A percentile compares a stretch with the other conserved stretches of the same genome.
These are phyloP conservation scores for Letharia columbiana DNA, from an alignment of 495 filamentous ascomycete genomes.

Conservation along the genomic window DNA sequence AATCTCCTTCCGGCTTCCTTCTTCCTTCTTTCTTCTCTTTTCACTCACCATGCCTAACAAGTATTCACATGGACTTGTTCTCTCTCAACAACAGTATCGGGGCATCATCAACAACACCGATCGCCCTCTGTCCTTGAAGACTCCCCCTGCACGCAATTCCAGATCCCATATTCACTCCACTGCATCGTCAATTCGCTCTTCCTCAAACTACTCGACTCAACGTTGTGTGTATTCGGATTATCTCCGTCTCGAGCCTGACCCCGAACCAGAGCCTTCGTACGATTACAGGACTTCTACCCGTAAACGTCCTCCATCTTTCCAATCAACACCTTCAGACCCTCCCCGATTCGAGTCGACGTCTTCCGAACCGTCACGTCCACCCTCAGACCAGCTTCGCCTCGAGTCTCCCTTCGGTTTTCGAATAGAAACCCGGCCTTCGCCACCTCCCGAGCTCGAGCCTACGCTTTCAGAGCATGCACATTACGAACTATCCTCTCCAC, in stretches of 20 bases:
- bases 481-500: not conserved
- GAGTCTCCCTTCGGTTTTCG: not conserved
- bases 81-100: constrained; percentile 22
- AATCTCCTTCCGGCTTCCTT: not conserved
- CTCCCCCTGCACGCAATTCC: not conserved
- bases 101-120: constrained; percentile 19
- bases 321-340: not conserved
- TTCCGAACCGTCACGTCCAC: not conserved
- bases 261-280: not conserved
- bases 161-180: not conserved
- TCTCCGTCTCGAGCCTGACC: not conserved
- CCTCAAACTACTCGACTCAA: not conserved
- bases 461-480: not conserved
- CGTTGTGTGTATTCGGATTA: not conserved
- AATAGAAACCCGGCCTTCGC: not conserved
- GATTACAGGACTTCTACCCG: not conserved
- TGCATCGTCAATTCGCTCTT: not conserved
- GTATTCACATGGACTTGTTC: constrained; percentile 24
- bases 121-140: not conserved
- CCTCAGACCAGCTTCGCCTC: not conserved
- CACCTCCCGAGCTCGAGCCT: not conserved
- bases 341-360: not conserved
- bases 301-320: not conserved
- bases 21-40: not conserved
- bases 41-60: constrained; percentile 22